Base-by-base conservation (phyloP, 2,329 filamentous ascomycete species). In the Hypoxylon sp. region DNA sequence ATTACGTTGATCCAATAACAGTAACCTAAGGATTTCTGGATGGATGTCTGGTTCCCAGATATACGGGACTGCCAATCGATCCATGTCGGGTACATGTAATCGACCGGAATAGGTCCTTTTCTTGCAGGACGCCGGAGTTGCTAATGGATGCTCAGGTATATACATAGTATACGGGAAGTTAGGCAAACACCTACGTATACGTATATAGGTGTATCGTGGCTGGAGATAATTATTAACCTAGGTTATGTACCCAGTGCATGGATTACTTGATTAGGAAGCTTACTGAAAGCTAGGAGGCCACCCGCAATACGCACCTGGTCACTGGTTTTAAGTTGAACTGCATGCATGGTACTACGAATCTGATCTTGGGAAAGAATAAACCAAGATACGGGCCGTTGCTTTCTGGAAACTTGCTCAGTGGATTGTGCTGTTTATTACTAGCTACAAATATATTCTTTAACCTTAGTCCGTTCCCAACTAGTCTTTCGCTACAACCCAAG, bases 401-500 rank as follows among this genome's bases (percentile, higher is more conserved):
- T 3, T 34, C 15, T 34, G 15, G 4, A 54, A 57, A 64, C 43
- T 50, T 64, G 56, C 56, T 59, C 47, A 28, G 32, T 60, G 53
- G 50, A 43, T 52, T n/a, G n/a, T 47, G 17, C 15, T 47, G 28
- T 26, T 26, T n/a, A 44, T 44, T 59, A 15, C 22, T 37, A 34
- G 22, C 41, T 39, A 15, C n/a, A n/a, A 15, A 39, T 17, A 4
- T 39, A 10, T 17, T 58, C 10, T 37, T 32, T 49, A 17, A 53
- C 44, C n/a, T n/a, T 17, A 55, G 47, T 62, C 61, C 62, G 65
- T 65, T 65, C 65, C 61, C 43, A 59, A 61, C 58, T 64, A 8
- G 52, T 59, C 30, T 58, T 24, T 34, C 52, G 39, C 46, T 67
- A 62, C 65, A 37, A 67, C 65, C 61, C 48, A 65, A 64, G 57